These are phyloP conservation scores for Diospyros kaki DNA, from an alignment of 148 eudicot genomes.

Conservation along the genomic window DNA sequence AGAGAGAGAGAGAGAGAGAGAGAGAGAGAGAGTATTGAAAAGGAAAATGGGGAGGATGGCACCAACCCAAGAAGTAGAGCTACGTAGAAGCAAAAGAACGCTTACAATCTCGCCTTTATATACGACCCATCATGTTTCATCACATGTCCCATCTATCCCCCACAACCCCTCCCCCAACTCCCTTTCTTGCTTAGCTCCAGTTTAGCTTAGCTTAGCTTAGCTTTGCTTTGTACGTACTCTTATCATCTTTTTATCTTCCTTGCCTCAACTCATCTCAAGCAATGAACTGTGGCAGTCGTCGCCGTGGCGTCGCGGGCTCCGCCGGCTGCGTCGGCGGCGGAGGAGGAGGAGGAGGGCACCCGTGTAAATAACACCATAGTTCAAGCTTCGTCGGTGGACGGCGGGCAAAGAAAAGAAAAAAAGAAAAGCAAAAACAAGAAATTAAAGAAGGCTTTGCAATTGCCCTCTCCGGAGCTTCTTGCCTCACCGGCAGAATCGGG, in stretches of 20 bases:
- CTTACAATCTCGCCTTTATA: constrained; percentile 50
- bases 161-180: constrained; percentile 13
- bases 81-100: constrained; percentile 25
- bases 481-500: constrained; percentile 45
- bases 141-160: no score
- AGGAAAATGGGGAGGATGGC: no score
- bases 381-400: not conserved
- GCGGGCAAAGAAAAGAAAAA: not conserved
- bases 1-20: no score
- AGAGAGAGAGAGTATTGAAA: no score
- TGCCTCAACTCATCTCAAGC: not conserved
- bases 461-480: constrained; percentile 65
- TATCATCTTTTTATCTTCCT: not conserved
- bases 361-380: constrained; percentile 15
- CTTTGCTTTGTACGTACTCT: not conserved
- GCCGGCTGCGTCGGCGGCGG: constrained; percentile 18
- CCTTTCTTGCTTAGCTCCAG: constrained; percentile 5
- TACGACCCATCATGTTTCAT: constrained; percentile 28
- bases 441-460: constrained; percentile 50
- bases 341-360: constrained; percentile 18
- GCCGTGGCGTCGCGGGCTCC: not conserved
- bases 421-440: not conserved
- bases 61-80: not conserved
- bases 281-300: constrained; percentile 15
- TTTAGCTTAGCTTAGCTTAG: constrained; percentile 5